These are phyloP conservation scores for Tricholoma saponaceum DNA, from an alignment of 768 basidiomycete genomes.

Conservation along the genomic window DNA sequence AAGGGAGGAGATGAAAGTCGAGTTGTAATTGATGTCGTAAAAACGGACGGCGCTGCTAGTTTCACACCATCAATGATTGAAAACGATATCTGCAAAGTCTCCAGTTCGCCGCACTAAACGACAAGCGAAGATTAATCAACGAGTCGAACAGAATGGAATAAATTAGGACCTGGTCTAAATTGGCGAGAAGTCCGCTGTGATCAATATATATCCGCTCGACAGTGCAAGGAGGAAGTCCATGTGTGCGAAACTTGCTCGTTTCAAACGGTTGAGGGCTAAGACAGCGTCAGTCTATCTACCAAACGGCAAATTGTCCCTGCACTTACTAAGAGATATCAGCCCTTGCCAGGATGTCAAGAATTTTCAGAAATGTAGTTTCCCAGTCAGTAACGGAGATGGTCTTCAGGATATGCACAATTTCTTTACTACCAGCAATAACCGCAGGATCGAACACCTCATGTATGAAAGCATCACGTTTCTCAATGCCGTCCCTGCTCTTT, in stretches of 20 bases:
- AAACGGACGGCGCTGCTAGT: conserved; percentile 21
- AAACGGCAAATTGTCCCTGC: conserved; percentile 17
- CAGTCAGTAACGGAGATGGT: conserved; percentile 42
- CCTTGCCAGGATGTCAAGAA: conserved; percentile 43
- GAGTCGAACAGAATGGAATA: not conserved
- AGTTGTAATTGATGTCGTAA: conserved; percentile 25
- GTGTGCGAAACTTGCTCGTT: conserved; percentile 34
- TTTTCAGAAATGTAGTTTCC: conserved; percentile 45
- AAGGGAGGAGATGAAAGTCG: conserved; percentile 33
- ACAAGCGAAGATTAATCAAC: not conserved
- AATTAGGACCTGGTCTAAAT: conserved; percentile 36
- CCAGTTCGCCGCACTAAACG: conserved; percentile 37
- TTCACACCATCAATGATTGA: conserved; percentile 21
- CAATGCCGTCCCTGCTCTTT: conserved; percentile 24
- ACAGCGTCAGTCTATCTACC: conserved; percentile 1
- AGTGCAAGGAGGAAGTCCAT: conserved; percentile 25
- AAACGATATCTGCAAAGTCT: conserved; percentile 48
- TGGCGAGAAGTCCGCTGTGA: conserved; percentile 44
- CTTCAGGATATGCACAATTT: conserved; percentile 38
- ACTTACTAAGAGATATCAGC: conserved; percentile 43
- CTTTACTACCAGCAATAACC: conserved; percentile 30
- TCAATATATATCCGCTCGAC: conserved; percentile 52
- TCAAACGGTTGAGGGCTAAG: conserved; percentile 60
- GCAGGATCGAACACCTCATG: conserved; percentile 44
- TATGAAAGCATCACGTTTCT: conserved; percentile 44